phyloP scores from a whole-genome alignment of 2,329 filamentous ascomycete species.

The Penicillium sp. region DNA sequence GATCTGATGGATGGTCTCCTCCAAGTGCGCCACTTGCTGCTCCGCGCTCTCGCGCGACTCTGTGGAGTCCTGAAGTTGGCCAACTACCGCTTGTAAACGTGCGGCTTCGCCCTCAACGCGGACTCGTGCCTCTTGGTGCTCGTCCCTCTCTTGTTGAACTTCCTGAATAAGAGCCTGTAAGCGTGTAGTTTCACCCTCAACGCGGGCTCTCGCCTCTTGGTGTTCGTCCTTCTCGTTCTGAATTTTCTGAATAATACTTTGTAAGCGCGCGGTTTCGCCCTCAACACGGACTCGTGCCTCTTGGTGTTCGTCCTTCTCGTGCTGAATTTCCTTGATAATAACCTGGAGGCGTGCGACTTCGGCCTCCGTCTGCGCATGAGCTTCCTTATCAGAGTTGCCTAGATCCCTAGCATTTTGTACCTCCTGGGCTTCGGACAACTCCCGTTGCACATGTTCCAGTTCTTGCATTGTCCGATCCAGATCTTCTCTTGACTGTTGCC shows the following conservation, averaged over 20 bases:
- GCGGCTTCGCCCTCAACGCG: slow-evolving; percentile 32
- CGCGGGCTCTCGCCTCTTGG: slow-evolving; percentile 28
- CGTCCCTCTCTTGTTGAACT: slow-evolving; percentile 20
- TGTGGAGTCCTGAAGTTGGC: slow-evolving; percentile 36
- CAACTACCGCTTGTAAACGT: slow-evolving; percentile 35
- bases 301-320: slow-evolving; percentile 35
- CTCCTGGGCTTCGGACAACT: slow-evolving; percentile 37
- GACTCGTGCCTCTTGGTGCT: slow-evolving; percentile 26
- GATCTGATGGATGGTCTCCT: slow-evolving; percentile 32
- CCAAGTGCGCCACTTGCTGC: slow-evolving; percentile 33
- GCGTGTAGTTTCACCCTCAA: slow-evolving; percentile 32
- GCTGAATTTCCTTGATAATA: slow-evolving; percentile 56
- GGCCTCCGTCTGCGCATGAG: slow-evolving; percentile 36
- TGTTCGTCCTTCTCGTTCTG: slow-evolving; percentile 37
- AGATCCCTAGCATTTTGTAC: slow-evolving; percentile 37
- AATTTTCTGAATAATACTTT: slow-evolving; percentile 58
- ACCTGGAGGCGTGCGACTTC: slow-evolving; percentile 48
- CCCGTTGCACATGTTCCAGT: slow-evolving; percentile 47
- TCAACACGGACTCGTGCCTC: slow-evolving; percentile 32
- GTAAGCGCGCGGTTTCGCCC: slow-evolving; percentile 26
- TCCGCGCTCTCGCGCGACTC: slow-evolving; percentile 36
- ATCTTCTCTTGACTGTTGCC: slow-evolving; percentile 46
- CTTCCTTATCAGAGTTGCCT: slow-evolving; percentile 35
- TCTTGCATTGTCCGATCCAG: slow-evolving; percentile 49
- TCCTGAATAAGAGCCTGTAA: slow-evolving; percentile 54